Evolutionary conservation across 305 asterid genomes (phyloP).

Genomic region (Fraxinus dipetala): DNA sequence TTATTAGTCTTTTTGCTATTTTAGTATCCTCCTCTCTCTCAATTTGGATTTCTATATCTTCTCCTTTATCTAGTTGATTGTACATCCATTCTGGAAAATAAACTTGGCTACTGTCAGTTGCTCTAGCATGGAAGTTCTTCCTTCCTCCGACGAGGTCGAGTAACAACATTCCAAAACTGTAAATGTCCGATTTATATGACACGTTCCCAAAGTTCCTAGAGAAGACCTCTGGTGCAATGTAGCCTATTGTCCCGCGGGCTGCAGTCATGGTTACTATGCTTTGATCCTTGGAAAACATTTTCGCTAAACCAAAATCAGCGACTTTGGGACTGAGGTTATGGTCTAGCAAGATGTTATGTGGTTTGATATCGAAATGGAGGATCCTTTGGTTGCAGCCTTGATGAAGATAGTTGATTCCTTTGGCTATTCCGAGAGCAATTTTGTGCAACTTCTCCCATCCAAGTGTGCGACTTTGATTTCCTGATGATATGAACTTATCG

Average conservation of each 20-base stretch:
- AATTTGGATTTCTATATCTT: constrained; percentile 35
- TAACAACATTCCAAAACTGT: constrained; percentile 72
- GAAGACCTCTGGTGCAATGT: constrained; percentile 72
- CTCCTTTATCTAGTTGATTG: constrained; percentile 42
- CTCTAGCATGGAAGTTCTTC: constrained; percentile 31
- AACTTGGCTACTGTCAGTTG: constrained; percentile 27
- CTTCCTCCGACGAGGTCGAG: constrained; percentile 67
- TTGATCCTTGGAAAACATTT: constrained; percentile 56
- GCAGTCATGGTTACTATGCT: constrained; percentile 68
- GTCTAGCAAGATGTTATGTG: constrained; percentile 63
- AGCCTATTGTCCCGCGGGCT: constrained; percentile 72
- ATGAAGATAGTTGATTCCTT: constrained; percentile 54
- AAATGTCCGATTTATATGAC: constrained; percentile 63
- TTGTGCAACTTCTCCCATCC: constrained; percentile 59
- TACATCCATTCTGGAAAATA: constrained; percentile 60
- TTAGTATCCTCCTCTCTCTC: constrained; percentile 34
- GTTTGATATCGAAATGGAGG: constrained; percentile 72
- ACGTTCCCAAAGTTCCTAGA: constrained; percentile 72
- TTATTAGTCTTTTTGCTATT: constrained; percentile 35
- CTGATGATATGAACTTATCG: constrained; percentile 45
- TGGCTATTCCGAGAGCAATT: constrained; percentile 46
- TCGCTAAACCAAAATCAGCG: constrained; percentile 72
- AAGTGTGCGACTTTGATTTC: constrained; percentile 30
- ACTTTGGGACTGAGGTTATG: constrained; percentile 59
- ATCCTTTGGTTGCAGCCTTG: constrained; percentile 71